Evolutionary conservation across 306 rosid genomes (phyloP), one percentile per base, ranked within the genome.

Genomic region (Sophora flavescens): DNA sequence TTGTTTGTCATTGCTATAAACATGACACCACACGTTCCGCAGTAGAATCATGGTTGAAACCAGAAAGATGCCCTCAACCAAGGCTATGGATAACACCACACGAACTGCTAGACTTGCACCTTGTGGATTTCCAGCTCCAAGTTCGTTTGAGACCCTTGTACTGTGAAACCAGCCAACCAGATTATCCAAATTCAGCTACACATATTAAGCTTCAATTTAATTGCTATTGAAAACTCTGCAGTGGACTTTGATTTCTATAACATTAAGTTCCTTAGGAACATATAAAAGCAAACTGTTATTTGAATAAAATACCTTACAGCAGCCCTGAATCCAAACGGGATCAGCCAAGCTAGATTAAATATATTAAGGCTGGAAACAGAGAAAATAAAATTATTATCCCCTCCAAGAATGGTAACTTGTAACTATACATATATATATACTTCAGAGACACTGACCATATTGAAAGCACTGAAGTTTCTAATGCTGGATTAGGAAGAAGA

Each of bases 381-480:
- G 5, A 57, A 12, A 35, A 17, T 33, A 30, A 2, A 45, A 6
- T 47, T 75, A 32, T 48, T 6, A 63, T 36, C 4, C 10, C 58
- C 6, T 16, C 10, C 3, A 7, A 22, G 22, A 22, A 22, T 22
- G 22, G 22, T 22, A 22, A 22, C 1, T 0, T 22, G 22, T 22
- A 22, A 22, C 22, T 22, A 1, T 22, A 22, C 1, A 22, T 22
- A 22, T 22, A 22, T 22, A 22, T 22, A 22, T 22, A 5, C 38
- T 4, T 4, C 10, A 6, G 45, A 41, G 3, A 41, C 41, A 63
- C 74, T 80, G 47, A 86, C 93, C 90, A 68, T 28, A 89, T 81
- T 50, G 90, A 89, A 65, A 91, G 88, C 54, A 88, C 91, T 30
- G 90, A 91, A 52, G 93, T 88, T 58, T 91, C 84, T 60, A 91